phyloP scores from a whole-genome alignment of 768 basidiomycete genomes.

The Hygrocybe punicea region DNA sequence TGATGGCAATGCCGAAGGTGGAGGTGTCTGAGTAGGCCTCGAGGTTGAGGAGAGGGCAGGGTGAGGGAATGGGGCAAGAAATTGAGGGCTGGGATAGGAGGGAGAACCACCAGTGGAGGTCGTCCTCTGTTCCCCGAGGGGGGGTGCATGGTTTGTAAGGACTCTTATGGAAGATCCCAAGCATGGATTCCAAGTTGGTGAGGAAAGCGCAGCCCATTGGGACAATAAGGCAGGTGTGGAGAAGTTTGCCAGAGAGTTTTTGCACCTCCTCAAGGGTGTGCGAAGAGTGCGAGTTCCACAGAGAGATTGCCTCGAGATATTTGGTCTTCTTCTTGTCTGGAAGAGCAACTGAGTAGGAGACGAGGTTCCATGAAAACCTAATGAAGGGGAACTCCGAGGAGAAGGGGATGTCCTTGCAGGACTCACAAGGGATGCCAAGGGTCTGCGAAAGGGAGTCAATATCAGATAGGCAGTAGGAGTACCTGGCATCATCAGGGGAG shows the following conservation, averaged over 20 bases:
- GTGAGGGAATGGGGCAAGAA: conserved; percentile 26
- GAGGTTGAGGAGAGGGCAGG: conserved; percentile 21
- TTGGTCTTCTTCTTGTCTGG: conserved; percentile 8
- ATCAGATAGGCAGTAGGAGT: conserved; percentile 25
- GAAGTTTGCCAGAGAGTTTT: conserved; percentile 41
- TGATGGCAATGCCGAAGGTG: conserved; percentile 33
- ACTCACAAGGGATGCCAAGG: conserved; percentile 25
- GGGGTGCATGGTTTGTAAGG: conserved; percentile 31
- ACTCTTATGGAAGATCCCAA: conserved; percentile 22
- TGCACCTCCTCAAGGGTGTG: conserved; percentile 35
- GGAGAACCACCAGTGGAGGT: conserved; percentile 37
- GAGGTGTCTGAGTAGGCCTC: conserved; percentile 43
- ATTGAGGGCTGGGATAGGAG: conserved; percentile 11
- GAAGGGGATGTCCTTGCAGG: conserved; percentile 24
- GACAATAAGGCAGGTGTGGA: conserved; percentile 31
- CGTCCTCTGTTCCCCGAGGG: conserved; percentile 6
- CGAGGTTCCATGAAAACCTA: conserved; percentile 21
- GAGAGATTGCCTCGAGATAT: conserved; percentile 26
- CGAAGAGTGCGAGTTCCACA: conserved; percentile 18
- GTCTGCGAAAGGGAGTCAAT: conserved; percentile 33
- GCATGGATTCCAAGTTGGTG: conserved; percentile 38
- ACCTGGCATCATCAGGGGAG: conserved; percentile 12
- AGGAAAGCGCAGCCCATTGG: conserved; percentile 37
- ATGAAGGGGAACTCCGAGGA: conserved; percentile 9
- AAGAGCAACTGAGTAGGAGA: conserved; percentile 18